A percentile compares a stretch with the other conserved stretches of the same genome.
Conservation (phyloP, 139 green algal species). For the Mychonastes homosphaera region DNA sequence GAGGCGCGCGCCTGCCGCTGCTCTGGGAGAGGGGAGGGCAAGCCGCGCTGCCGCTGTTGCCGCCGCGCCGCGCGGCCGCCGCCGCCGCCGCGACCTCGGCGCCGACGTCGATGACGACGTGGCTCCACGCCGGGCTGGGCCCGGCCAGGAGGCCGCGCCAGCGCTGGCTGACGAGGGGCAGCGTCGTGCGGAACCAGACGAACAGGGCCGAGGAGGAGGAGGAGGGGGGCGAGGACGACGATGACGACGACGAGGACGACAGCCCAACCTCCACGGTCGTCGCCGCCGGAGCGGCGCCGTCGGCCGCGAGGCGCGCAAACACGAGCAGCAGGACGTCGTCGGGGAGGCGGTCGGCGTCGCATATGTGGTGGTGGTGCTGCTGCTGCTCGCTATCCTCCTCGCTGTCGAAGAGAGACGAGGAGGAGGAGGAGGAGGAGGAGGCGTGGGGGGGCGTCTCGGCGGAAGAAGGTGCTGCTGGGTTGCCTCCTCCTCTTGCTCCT, state of each 20-base stretch:
- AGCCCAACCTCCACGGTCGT: neutral
- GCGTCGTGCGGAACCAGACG: slow-evolving; percentile 12
- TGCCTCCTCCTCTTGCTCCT: no score
- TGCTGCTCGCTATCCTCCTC: neutral
- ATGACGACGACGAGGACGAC: no score
- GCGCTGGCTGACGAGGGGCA: slow-evolving; percentile 22
- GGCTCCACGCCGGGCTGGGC: neutral
- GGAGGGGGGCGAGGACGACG: neutral
- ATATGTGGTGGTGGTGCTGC: neutral
- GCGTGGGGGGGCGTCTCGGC: no score
- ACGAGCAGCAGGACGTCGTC: slow-evolving; percentile 20
- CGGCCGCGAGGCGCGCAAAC: slow-evolving; percentile 7
- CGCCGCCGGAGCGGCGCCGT: neutral
- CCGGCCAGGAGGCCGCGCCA: slow-evolving; percentile 13
- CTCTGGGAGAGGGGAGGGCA: no score
- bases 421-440: slow-evolving; percentile 1
- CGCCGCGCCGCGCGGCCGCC: no score
- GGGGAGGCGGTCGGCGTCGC: neutral
- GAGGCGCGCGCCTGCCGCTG: no score
- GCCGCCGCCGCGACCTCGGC: neutral
- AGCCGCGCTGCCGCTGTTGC: no score
- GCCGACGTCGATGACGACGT: slow-evolving; percentile 1
- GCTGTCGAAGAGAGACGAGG: no score
- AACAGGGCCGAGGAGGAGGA: slow-evolving; percentile 5
- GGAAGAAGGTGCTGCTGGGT: no score